phyloP scores from a whole-genome alignment of 176 grass and related monocot species.

The Cocos nucifera region DNA sequence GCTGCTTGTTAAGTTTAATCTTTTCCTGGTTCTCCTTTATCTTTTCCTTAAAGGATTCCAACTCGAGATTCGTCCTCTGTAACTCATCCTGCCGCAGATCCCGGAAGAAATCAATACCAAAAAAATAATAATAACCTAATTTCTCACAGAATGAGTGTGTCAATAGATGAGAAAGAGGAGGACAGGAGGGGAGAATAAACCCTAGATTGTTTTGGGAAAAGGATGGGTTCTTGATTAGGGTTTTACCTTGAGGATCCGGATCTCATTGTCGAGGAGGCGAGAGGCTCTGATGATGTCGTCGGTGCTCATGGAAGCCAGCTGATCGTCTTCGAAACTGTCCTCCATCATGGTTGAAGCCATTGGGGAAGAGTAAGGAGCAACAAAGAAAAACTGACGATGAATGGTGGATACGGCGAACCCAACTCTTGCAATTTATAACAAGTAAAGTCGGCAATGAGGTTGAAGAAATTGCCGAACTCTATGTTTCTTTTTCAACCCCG shows the following conservation, averaged over 20 bases:
- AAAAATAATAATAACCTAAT: too few relatives aligned
- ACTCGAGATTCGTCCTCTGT: constrained; percentile 58
- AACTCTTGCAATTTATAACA: too few relatives aligned
- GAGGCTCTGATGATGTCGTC: constrained; percentile 44
- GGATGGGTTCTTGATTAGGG: background rate
- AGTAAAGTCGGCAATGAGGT: too few relatives aligned
- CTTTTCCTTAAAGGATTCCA: constrained; percentile 70
- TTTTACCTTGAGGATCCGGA: constrained; percentile 75
- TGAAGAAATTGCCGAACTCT: too few relatives aligned
- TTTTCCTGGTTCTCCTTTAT: constrained; percentile 86
- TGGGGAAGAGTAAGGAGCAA: background rate
- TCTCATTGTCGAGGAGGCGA: constrained; percentile 75
- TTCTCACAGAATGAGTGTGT: too few relatives aligned
- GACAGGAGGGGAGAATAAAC: background rate
- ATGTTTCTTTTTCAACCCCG: too few relatives aligned
- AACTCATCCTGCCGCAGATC: constrained; percentile 40
- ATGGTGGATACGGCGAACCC: fast-evolving
- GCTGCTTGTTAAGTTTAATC: constrained; percentile 81
- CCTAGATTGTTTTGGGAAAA: background rate
- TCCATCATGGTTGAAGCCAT: constrained; percentile 28
- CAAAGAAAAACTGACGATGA: too few relatives aligned
- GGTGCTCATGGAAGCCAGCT: constrained; percentile 60
- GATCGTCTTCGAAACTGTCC: constrained; percentile 42
- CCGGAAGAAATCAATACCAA: background rate
- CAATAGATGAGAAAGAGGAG: background rate